Percentiles rank a stretch among this genome's conserved stretches.
These are phyloP conservation scores for Ceratocystis eucalypticola DNA, from an alignment of 2,329 filamentous ascomycete genomes.

Conservation along the genomic window DNA sequence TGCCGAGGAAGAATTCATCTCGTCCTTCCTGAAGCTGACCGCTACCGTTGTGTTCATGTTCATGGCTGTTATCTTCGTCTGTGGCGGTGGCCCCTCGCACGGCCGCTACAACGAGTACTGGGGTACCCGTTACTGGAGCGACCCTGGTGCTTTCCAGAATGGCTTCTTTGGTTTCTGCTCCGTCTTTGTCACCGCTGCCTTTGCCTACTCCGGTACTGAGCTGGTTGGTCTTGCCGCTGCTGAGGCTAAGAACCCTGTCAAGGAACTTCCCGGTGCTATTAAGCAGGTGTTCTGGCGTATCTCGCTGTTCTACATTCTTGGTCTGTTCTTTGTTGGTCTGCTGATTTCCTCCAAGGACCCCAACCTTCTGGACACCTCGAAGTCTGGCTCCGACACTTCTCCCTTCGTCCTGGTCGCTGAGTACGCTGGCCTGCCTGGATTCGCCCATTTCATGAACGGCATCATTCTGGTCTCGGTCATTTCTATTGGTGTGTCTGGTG, in stretches of 20 bases:
- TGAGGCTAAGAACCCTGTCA: slow-evolving; percentile 52
- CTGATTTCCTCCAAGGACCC: slow-evolving; percentile 32
- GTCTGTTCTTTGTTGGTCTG: slow-evolving; percentile 37
- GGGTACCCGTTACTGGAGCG: slow-evolving; percentile 33
- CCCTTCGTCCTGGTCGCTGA: slow-evolving; percentile 39
- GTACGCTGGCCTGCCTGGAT: slow-evolving; percentile 35
- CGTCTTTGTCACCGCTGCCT: slow-evolving; percentile 57
- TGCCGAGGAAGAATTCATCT: slow-evolving; percentile 43
- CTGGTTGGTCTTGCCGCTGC: slow-evolving; percentile 57
- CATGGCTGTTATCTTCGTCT: slow-evolving; percentile 42
- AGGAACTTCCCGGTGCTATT: slow-evolving; percentile 61
- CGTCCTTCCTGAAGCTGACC: slow-evolving; percentile 41
- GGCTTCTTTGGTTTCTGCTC: slow-evolving; percentile 57
- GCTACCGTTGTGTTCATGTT: slow-evolving; percentile 51
- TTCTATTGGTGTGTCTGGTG: slow-evolving; percentile 40
- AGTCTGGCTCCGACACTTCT: slow-evolving; percentile 28
- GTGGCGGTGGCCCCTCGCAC: slow-evolving; percentile 40
- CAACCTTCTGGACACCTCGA: slow-evolving; percentile 30
- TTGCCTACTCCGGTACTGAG: slow-evolving; percentile 55
- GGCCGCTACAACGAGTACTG: slow-evolving; percentile 31
- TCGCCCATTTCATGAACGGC: slow-evolving; percentile 40
- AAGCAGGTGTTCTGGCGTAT: slow-evolving; percentile 55
- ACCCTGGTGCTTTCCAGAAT: slow-evolving; percentile 45
- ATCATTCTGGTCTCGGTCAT: slow-evolving; percentile 42
- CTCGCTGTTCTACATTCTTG: slow-evolving; percentile 38